Evolutionary conservation across 2,329 filamentous ascomycete species (phyloP).

Genomic region (Colletotrichum sublineola): DNA sequence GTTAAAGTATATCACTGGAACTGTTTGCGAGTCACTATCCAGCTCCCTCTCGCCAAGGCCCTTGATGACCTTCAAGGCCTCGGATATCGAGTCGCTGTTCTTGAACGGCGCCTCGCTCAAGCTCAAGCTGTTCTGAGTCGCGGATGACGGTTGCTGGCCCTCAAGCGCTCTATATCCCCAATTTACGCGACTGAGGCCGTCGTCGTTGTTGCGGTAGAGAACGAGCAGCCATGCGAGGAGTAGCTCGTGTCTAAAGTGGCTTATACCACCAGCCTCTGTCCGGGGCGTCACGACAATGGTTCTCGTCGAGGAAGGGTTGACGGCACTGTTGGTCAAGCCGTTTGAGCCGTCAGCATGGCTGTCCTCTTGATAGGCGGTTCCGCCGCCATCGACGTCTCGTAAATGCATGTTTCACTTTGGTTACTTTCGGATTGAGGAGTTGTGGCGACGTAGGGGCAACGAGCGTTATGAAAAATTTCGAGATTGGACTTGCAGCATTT

Average conservation of each 20-base stretch:
- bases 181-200: constrained; percentile 38
- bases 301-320: constrained; percentile 39
- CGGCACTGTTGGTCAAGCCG: constrained; percentile 25
- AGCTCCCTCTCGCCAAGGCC: constrained; percentile 13
- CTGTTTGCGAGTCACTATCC: constrained; percentile 14
- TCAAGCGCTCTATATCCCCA: constrained; percentile 41
- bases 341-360: constrained; percentile 20
- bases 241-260: constrained; percentile 41
- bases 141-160: constrained; percentile 21
- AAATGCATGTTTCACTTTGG: constrained; percentile 41
- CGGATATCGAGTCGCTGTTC: constrained; percentile 38
- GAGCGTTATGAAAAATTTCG: constrained; percentile 30
- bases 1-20: constrained; percentile 42
- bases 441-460: constrained; percentile 12
- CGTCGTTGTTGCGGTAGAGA: constrained; percentile 45
- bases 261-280: constrained; percentile 17
- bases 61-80: constrained; percentile 36
- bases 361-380: constrained; percentile 36
- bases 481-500: constrained; percentile 33
- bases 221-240: constrained; percentile 46
- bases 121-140: constrained; percentile 27
- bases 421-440: constrained; percentile 5
- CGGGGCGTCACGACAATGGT: constrained; percentile 31
- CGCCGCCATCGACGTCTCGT: constrained; percentile 42
- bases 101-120: constrained; percentile 40